phyloP scores from a whole-genome alignment of 2,329 filamentous ascomycete species.

The Fusarium xylarioides region DNA sequence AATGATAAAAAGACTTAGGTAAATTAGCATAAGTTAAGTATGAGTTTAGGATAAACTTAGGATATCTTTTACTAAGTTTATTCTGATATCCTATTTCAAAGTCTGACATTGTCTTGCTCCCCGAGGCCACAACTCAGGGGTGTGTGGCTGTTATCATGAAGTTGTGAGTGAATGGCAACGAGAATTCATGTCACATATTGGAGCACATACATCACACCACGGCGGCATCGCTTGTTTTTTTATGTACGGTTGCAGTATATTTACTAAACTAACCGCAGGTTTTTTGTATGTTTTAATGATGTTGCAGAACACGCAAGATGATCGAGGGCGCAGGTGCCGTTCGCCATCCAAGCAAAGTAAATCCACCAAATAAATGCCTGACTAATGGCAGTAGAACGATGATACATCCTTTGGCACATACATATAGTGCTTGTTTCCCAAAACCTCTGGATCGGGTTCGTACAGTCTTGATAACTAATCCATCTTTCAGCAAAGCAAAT shows the following conservation, averaged over 20 bases:
- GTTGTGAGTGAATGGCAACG: background rate
- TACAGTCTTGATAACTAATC: no score
- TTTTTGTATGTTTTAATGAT: background rate
- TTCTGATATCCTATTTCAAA: background rate
- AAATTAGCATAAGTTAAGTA: background rate
- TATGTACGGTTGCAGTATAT: background rate
- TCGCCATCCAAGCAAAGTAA: background rate
- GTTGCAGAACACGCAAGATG: background rate
- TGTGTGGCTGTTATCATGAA: constrained; percentile 10
- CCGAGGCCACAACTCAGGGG: background rate
- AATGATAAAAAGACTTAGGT: background rate
- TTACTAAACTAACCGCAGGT: background rate
- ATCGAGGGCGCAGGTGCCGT: background rate
- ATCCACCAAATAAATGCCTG: background rate
- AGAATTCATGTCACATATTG: no score
- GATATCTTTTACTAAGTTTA: background rate
- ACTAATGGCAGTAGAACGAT: background rate
- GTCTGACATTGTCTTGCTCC: background rate
- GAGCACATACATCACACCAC: background rate
- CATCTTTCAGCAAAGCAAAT: background rate
- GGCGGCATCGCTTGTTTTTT: background rate
- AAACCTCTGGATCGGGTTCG: background rate
- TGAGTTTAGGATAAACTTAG: background rate
- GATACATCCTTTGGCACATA: background rate
- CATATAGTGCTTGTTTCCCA: background rate